Evolutionary conservation across 2,329 filamentous ascomycete genomes (phyloP), one percentile per base, ranked within the genome.

Genomic region (Microsporum canis): DNA sequence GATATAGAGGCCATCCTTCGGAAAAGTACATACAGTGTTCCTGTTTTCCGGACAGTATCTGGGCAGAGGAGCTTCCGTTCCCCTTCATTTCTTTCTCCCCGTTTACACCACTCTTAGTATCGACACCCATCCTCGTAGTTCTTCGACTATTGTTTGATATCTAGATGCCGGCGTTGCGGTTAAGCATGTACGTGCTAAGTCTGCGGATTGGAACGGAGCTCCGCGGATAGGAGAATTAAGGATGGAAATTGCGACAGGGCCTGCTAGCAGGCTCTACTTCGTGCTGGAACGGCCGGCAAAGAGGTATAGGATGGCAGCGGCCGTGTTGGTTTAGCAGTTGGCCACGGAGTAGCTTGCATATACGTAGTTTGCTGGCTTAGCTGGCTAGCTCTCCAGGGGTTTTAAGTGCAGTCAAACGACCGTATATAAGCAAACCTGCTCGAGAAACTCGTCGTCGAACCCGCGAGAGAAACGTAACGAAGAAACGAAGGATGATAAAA

Each of bases 1-100:
- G 58, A 57, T 63, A 14, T 23, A 57, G 17, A 47, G 39, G n/a
- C 27, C 57, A 14, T 57, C 33, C 7, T 36, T 33, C 23, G 14
- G 3, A 36, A 3, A 62, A 43, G 38, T 47, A 75, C 86, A 69
- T 74, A 95, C 91, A 99, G 74, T 99, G 94, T 74, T 99, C 94
- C 81, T 99, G 92, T 77, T 96, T 97, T 67, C 94, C 94, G 0
- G 91, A 96, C 71, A 99, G 77, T 65, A 86, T 76, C 57, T 82
- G 82, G 27, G 81, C 81, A 1, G 43, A 45, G 7, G 58, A 47
- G n/a, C 17, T 29, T n/a, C 38, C 36, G n/a, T 58, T 43, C 5
- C 29, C 45, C 31, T 27, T n/a, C 17, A n/a, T n/a, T 6, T 7
- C 17, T 10, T 29, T 41, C 34, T 14, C 34, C 23, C 43, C 43